Percentiles rank a stretch among this genome's conserved stretches.
These are phyloP conservation scores for Adenanthera pavonina DNA, from an alignment of 306 rosid species.

Conservation along the genomic window DNA sequence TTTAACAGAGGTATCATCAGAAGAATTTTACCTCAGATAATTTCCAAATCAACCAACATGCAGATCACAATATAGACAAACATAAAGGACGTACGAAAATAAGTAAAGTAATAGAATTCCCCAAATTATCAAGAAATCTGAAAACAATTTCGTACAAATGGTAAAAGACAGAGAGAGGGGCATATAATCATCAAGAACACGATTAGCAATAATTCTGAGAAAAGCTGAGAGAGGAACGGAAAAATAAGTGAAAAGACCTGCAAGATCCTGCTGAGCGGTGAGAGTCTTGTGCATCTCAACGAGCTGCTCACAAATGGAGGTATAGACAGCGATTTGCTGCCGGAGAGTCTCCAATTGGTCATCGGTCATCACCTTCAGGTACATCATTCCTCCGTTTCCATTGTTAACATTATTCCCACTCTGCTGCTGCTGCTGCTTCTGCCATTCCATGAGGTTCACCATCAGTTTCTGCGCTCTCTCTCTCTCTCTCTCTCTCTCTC, in stretches of 20 bases:
- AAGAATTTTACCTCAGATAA: neutral
- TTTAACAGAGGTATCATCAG: neutral
- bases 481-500: neutral
- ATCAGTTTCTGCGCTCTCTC: neutral
- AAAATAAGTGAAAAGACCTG: conserved; percentile 47
- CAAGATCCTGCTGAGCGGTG: conserved; percentile 84
- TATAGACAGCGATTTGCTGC: conserved; percentile 83
- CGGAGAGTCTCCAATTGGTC: conserved; percentile 91
- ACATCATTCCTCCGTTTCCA: conserved; percentile 53
- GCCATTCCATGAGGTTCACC: conserved; percentile 69
- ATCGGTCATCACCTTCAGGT: conserved; percentile 95
- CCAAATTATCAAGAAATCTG: neutral
- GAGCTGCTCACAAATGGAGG: conserved; percentile 80
- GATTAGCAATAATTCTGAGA: neutral
- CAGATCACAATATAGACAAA: neutral
- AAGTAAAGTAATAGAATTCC: neutral
- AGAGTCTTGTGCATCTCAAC: conserved; percentile 83
- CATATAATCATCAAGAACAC: neutral
- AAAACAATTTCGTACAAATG: no score
- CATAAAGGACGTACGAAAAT: neutral
- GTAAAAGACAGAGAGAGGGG: neutral
- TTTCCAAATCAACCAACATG: neutral
- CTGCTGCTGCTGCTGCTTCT: conserved; percentile 57
- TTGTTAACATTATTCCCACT: conserved; percentile 28
- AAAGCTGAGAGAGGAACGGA: neutral